phyloP scores from a whole-genome alignment of 805 yeast species.

The Cyberlindnera americana region DNA sequence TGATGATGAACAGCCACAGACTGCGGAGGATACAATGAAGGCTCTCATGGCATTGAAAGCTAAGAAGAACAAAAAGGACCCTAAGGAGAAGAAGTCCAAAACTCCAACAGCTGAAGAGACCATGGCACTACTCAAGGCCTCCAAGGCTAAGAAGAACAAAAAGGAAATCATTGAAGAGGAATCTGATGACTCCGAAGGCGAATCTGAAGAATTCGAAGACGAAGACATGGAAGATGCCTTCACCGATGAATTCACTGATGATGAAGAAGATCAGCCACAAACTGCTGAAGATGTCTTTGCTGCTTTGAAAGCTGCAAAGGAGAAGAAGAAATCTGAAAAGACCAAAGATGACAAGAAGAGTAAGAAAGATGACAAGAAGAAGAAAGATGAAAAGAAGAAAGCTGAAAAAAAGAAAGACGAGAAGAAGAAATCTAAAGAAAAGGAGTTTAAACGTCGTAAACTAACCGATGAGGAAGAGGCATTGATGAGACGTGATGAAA shows the following conservation, averaged over 20 bases:
- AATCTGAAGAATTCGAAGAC: conserved; percentile 26
- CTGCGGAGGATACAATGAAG: conserved; percentile 42
- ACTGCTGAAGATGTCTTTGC: conserved; percentile 43
- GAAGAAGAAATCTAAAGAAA: conserved; percentile 10
- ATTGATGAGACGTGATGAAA: conserved; percentile 58
- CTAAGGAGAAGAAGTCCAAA: conserved; percentile 1
- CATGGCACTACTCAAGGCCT: conserved; percentile 38
- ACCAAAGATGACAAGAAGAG: conserved; percentile 14
- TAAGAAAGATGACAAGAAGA: conserved; percentile 16
- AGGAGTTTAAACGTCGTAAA: conserved; percentile 21
- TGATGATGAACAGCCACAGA: conserved; percentile 16
- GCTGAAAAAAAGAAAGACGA: conserved; percentile 10
- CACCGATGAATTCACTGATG: conserved; percentile 24
- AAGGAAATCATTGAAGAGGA: conserved; percentile 30
- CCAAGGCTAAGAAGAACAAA: conserved; percentile 20
- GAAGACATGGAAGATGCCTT: conserved; percentile 15
- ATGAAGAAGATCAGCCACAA: conserved; percentile 30
- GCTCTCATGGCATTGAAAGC: conserved; percentile 34
- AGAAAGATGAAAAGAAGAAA: conserved; percentile 34
- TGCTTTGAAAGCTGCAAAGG: conserved; percentile 39
- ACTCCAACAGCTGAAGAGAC: conserved; percentile 37
- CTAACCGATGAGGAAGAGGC: conserved; percentile 45
- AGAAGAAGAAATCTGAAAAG: conserved; percentile 23
- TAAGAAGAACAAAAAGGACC: conserved; percentile 4
- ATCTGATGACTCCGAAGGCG: conserved; percentile 14